Evolutionary conservation across 805 yeast species (phyloP), one percentile per base, ranked within the genome.

Genomic region (Debaryomyces castellii): DNA sequence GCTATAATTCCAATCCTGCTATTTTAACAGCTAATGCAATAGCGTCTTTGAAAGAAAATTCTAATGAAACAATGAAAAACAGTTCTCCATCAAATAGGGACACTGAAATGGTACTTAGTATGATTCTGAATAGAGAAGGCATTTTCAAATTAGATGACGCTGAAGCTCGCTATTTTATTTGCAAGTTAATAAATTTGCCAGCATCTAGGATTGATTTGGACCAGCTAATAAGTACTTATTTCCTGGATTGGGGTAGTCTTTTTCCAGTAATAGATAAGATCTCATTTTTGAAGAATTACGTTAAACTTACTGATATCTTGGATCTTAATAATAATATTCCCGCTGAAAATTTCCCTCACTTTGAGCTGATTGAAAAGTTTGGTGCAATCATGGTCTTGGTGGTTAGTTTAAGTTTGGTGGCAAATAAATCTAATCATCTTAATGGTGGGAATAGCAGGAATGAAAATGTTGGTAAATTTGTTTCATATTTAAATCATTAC

Each of bases 191-290:
- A 34, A 48, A 54, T 10, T 51, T 72, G 2, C 76, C 76, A 1
- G 81, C 81, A 3, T 69, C 83, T 18, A 74, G 84, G 45, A 60
- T 80, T 20, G 80, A 81, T 47, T 62, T 88, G 46, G 96, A 90
- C 62, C 81, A 82, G 21, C 73, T 87, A 24, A 76, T 87, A 16
- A 76, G 85, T 0, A 60, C 81, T 3, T 90, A 78, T 59, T 89
- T 89, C 64, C 82, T 81, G 50, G 84, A 85, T 47, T 90, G 96
- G 96, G 84, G 87, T 23, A 73, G 78, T 21, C 64, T 81, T 4
- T 70, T 84, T 18, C 95, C 96, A 0, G 72, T 88, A 12, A 58
- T 90, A 43, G 88, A 87, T 60, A 81, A 81, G 51, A 78, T 78
- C 36, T 75, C 81, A n/a, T 90, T 90, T 55, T 70, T 85, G 58